Evolutionary conservation across 371 early-diverging fungal genomes (phyloP).

Genomic region (Mucor sp.): DNA sequence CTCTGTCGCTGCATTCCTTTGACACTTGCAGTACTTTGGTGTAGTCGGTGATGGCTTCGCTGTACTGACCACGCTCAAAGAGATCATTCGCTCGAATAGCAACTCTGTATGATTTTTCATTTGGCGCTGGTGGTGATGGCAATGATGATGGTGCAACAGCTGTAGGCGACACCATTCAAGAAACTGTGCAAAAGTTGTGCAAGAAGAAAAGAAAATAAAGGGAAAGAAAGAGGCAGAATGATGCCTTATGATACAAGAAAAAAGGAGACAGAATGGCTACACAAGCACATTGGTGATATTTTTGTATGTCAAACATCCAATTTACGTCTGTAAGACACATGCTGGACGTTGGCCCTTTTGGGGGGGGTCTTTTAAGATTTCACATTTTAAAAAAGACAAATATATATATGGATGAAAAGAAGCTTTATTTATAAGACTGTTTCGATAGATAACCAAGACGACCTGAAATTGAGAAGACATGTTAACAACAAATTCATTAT

Average conservation of each 20-base stretch:
- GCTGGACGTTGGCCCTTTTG: not conserved
- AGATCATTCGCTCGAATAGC: constrained; percentile 58
- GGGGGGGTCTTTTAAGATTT: not conserved
- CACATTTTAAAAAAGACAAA: not conserved
- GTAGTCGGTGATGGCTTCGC: constrained; percentile 64
- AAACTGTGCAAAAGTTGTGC: not conserved
- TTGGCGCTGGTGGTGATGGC: constrained; percentile 40
- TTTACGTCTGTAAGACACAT: not conserved
- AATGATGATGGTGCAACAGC: not conserved
- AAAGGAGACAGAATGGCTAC: not conserved
- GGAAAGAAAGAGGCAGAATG: not conserved
- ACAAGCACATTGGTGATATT: not conserved
- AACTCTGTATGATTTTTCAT: constrained; percentile 42
- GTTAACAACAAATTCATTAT: not conserved
- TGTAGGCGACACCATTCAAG: constrained; percentile 6
- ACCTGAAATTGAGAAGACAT: not conserved
- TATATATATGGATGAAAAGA: not conserved
- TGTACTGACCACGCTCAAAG: constrained; percentile 56
- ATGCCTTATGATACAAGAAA: not conserved
- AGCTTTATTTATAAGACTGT: not conserved
- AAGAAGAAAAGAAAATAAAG: not conserved
- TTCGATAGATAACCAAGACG: not conserved
- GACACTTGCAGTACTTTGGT: constrained; percentile 58
- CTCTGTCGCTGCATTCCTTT: constrained; percentile 24
- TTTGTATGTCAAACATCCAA: not conserved